phyloP scores from a whole-genome alignment of 2,329 filamentous ascomycete genomes.

The Juglanconis oblonga region DNA sequence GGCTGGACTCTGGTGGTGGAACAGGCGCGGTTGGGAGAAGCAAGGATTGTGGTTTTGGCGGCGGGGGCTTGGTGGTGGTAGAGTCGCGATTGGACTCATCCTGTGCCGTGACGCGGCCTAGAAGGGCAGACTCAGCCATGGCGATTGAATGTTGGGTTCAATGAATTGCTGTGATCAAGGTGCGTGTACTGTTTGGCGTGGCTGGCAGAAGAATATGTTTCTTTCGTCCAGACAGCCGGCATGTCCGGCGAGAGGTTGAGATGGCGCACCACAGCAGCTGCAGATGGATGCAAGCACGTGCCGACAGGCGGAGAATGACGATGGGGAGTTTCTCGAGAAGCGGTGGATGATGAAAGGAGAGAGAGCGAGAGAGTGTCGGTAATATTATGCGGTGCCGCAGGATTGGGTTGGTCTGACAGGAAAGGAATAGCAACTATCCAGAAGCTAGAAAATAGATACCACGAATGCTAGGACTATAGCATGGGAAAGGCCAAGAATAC shows the following conservation, averaged over 20 bases:
- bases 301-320: not conserved
- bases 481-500: not conserved
- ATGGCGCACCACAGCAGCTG: not conserved
- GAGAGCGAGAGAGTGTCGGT: not conserved
- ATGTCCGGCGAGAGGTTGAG: slow-evolving; percentile 5
- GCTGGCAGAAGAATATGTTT: not conserved
- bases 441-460: too few species aligned
- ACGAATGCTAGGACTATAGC: too few species aligned
- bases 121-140: not conserved
- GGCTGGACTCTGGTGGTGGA: not conserved
- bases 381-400: not conserved
- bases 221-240: not conserved
- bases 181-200: not conserved
- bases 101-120: not conserved
- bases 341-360: not conserved
- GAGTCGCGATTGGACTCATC: not conserved
- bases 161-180: not conserved
- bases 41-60: slow-evolving; percentile 2
- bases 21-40: not conserved
- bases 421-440: not conserved
- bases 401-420: not conserved
- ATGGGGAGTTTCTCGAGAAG: not conserved
- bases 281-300: not conserved
- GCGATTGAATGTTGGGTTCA: not conserved
- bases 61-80: not conserved